A percentile compares a stretch with the other conserved stretches of the same genome.
Conservation (phyloP, 2,329 filamentous ascomycete species). For the Rhynchosporium secalis region DNA sequence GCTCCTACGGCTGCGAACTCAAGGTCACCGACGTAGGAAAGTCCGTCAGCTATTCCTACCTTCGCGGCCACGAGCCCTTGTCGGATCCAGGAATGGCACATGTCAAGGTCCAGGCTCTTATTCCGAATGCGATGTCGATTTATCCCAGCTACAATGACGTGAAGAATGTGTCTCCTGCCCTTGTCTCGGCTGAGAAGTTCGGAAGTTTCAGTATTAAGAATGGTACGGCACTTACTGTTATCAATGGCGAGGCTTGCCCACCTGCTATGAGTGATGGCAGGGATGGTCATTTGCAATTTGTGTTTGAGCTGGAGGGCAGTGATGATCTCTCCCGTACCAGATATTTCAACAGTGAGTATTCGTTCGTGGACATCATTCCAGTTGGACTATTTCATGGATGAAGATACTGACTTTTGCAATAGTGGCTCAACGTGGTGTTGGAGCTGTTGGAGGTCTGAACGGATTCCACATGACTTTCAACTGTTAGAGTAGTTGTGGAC, state of each 20-base stretch:
- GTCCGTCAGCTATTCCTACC: not conserved
- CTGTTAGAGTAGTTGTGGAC: conserved; percentile 1
- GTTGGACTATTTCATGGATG: not conserved
- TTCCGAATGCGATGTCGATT: conserved; percentile 10
- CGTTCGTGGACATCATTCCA: not conserved
- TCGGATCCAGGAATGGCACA: not conserved
- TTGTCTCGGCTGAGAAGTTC: conserved; percentile 9
- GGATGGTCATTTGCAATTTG: conserved; percentile 18
- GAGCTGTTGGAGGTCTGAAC: conserved; percentile 5
- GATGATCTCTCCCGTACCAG: not conserved
- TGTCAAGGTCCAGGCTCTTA: conserved; percentile 14
- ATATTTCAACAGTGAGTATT: conserved; percentile 11
- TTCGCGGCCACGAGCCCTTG: not conserved
- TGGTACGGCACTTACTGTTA: not conserved
- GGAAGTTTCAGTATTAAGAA: conserved; percentile 9
- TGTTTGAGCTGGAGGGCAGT: conserved; percentile 17
- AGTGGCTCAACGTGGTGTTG: not conserved
- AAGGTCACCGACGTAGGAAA: conserved; percentile 16
- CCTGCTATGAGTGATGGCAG: not conserved
- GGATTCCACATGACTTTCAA: conserved; percentile 22
- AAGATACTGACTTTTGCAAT: not conserved
- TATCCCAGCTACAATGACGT: conserved; percentile 14
- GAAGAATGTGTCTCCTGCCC: not conserved
- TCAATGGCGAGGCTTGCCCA: conserved; percentile 20
- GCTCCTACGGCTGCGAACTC: conserved; percentile 20